phyloP scores from a whole-genome alignment of 345 rosid species.

The Clarkia xantiana region DNA sequence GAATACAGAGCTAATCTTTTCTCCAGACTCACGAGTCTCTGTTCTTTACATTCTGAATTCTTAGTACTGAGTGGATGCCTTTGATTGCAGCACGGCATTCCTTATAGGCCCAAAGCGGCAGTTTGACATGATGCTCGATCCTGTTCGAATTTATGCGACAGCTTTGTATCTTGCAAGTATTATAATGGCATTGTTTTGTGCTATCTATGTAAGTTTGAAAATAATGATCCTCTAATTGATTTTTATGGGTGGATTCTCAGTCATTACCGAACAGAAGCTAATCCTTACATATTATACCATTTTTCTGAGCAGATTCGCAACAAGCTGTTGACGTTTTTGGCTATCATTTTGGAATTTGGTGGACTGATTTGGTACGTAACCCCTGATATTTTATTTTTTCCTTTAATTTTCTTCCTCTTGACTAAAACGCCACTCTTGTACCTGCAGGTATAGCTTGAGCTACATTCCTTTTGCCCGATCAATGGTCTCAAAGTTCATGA shows the following conservation, averaged over 20 bases:
- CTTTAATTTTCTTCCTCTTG: background rate
- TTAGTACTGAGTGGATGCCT: slow-evolving; percentile 27
- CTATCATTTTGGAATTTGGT: slow-evolving; percentile 77
- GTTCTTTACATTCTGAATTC: slow-evolving; percentile 7
- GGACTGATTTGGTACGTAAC: slow-evolving; percentile 71
- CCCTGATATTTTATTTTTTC: background rate
- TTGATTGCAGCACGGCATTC: slow-evolving; percentile 82
- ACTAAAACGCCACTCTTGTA: background rate
- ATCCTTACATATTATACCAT: background rate
- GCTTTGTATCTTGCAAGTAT: slow-evolving; percentile 84
- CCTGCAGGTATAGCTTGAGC: slow-evolving; percentile 88
- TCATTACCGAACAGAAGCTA: too few relatives aligned
- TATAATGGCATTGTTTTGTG: slow-evolving; percentile 77
- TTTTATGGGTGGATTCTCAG: background rate
- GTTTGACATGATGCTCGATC: slow-evolving; percentile 93
- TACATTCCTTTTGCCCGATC: slow-evolving; percentile 91
- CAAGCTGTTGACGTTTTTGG: slow-evolving; percentile 78
- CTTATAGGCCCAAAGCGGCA: slow-evolving; percentile 93
- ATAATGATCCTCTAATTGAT: background rate
- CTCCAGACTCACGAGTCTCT: background rate
- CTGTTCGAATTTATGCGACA: slow-evolving; percentile 87
- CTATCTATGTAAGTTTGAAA: slow-evolving; percentile 63
- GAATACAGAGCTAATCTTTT: too few relatives aligned
- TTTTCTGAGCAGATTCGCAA: slow-evolving; percentile 52
- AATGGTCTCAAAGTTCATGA: slow-evolving; percentile 70